Conservation (phyloP, 2,329 filamentous ascomycete genomes). For the Phialophora macrospora region DNA sequence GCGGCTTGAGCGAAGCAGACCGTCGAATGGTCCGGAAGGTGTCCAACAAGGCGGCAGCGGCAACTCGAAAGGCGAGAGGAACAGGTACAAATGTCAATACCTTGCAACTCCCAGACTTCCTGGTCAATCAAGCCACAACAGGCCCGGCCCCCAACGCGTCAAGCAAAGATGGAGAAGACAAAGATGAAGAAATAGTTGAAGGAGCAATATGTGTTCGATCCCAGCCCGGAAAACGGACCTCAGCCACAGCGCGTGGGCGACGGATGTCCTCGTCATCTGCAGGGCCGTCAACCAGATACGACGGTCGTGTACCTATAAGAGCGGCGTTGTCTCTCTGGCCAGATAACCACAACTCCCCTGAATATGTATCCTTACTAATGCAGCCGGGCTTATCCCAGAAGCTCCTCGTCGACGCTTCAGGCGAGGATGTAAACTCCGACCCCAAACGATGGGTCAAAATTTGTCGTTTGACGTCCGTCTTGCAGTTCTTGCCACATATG, state of each 20-base stretch:
- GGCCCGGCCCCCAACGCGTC: background rate
- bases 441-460: slow-evolving; percentile 25
- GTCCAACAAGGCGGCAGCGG: slow-evolving; percentile 23
- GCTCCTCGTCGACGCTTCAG: slow-evolving; percentile 20
- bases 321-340: slow-evolving; percentile 15
- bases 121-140: background rate
- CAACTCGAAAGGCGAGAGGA: slow-evolving; percentile 22
- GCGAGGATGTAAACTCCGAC: slow-evolving; percentile 18
- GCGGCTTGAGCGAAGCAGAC: slow-evolving; percentile 22
- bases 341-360: slow-evolving; percentile 11
- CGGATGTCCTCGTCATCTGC: background rate
- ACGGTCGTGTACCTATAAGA: background rate
- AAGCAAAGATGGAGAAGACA: background rate
- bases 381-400: slow-evolving; percentile 22
- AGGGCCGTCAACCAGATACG: background rate
- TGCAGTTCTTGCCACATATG: slow-evolving; percentile 22
- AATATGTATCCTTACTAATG: slow-evolving; percentile 22
- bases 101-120: slow-evolving; percentile 22
- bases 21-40: slow-evolving; percentile 26
- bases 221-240: background rate
- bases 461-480: slow-evolving; percentile 20
- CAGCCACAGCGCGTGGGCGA: background rate
- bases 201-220: background rate
- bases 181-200: background rate
- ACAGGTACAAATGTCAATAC: slow-evolving; percentile 12